Evolutionary conservation across 129 eudicot genomes (phyloP).

Genomic region (Flaveria robusta): DNA sequence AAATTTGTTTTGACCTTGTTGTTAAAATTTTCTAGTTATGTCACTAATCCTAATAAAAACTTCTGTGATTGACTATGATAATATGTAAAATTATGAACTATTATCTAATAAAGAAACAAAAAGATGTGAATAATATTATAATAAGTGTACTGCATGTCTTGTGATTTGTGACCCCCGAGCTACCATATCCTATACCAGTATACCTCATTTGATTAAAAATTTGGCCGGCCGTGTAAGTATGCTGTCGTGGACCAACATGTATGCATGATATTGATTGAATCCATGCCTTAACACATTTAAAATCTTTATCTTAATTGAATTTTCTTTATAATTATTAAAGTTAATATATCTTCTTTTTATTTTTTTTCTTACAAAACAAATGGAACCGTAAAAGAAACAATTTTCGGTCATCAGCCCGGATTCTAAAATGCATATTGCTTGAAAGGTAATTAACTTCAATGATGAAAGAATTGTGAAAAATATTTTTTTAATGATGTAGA

Average conservation of each 20-base stretch:
- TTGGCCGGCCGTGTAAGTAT: background rate
- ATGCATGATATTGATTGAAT: background rate
- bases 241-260: background rate
- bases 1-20: too few relatives aligned
- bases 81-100: background rate
- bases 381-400: too few relatives aligned
- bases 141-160: background rate
- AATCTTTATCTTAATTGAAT: background rate
- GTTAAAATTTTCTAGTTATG: too few relatives aligned
- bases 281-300: background rate
- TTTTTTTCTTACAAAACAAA: too few relatives aligned
- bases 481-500: too few relatives aligned
- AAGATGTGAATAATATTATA: background rate
- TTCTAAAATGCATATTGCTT: too few relatives aligned
- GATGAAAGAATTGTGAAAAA: background rate
- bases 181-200: background rate
- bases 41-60: background rate
- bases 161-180: background rate
- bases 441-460: background rate
- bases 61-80: background rate
- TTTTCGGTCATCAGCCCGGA: too few relatives aligned
- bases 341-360: too few relatives aligned
- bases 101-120: background rate
- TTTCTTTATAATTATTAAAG: too few relatives aligned
- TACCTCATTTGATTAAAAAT: background rate